Evolutionary conservation across 805 yeast genomes (phyloP).

Genomic region (Danielia oregonensis): DNA sequence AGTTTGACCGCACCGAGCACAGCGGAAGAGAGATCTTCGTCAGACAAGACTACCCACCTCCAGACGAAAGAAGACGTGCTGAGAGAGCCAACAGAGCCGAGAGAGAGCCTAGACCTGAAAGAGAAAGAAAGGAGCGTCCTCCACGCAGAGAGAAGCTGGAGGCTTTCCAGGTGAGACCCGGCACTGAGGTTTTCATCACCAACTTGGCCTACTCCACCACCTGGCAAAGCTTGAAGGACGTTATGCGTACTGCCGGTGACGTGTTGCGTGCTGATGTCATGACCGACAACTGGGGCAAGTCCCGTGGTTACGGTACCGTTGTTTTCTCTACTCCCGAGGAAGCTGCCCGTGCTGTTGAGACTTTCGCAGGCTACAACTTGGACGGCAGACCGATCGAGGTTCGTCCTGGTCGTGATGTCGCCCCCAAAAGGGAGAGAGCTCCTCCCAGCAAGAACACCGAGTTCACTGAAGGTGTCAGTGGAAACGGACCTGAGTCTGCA

Average conservation of each 20-base stretch:
- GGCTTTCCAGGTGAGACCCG: constrained; percentile 31
- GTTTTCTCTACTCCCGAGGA: constrained; percentile 61
- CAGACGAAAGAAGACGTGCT: constrained; percentile 35
- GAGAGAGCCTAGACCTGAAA: constrained; percentile 6
- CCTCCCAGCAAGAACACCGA: constrained; percentile 39
- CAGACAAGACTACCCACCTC: constrained; percentile 88
- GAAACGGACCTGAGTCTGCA: constrained; percentile 49
- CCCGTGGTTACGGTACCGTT: constrained; percentile 85
- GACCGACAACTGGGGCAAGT: constrained; percentile 62
- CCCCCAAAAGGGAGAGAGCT: constrained; percentile 9
- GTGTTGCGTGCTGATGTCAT: constrained; percentile 82
- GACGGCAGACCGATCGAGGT: constrained; percentile 80
- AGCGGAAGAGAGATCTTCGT: constrained; percentile 81
- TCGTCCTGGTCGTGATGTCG: constrained; percentile 53
- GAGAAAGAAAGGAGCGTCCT: constrained; percentile 15
- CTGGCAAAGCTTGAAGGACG: constrained; percentile 84
- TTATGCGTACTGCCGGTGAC: constrained; percentile 72
- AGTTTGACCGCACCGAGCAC: constrained; percentile 61
- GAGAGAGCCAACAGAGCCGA: constrained; percentile 17
- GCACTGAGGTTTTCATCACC: constrained; percentile 67
- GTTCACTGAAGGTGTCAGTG: constrained; percentile 64
- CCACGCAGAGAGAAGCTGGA: constrained; percentile 12
- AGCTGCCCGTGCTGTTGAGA: constrained; percentile 67
- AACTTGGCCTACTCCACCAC: constrained; percentile 78
- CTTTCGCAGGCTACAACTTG: constrained; percentile 63